A percentile compares a stretch with the other conserved stretches of the same genome.
These are phyloP conservation scores for Candida hispaniensis DNA, from an alignment of 805 yeast species.

Conservation along the genomic window DNA sequence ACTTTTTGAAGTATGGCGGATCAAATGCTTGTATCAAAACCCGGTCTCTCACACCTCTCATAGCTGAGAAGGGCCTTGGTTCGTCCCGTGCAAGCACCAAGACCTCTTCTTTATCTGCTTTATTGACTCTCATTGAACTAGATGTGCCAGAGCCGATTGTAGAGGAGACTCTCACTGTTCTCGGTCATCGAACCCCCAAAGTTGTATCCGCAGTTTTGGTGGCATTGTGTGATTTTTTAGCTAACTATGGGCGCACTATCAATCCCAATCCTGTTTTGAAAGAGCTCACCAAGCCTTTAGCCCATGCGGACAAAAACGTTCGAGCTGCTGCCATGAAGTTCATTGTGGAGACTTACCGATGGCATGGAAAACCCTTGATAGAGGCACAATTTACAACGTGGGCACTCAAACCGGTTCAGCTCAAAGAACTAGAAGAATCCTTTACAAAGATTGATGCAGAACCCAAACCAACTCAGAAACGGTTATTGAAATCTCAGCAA, in stretches of 20 bases:
- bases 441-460: slow-evolving; percentile 42
- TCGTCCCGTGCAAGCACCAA: slow-evolving; percentile 70
- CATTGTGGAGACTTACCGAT: slow-evolving; percentile 57
- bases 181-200: slow-evolving; percentile 62
- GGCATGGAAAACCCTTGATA: slow-evolving; percentile 59
- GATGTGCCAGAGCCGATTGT: slow-evolving; percentile 56
- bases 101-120: slow-evolving; percentile 49
- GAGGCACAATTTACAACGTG: slow-evolving; percentile 41
- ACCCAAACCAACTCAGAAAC: slow-evolving; percentile 35
- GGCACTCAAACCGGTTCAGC: slow-evolving; percentile 82
- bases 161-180: slow-evolving; percentile 53
- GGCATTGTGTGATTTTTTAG: slow-evolving; percentile 46
- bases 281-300: slow-evolving; percentile 55
- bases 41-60: slow-evolving; percentile 23
- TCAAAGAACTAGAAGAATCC: slow-evolving; percentile 63
- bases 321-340: slow-evolving; percentile 65
- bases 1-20: slow-evolving; percentile 50
- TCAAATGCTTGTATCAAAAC: slow-evolving; percentile 32
- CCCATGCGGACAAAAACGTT: slow-evolving; percentile 79
- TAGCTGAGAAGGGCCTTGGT: slow-evolving; percentile 75
- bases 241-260: slow-evolving; percentile 51
- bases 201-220: slow-evolving; percentile 56
- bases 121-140: slow-evolving; percentile 53
- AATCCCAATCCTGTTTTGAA: slow-evolving; percentile 49
- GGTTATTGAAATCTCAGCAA: slow-evolving; percentile 47